These are phyloP conservation scores for Termitomyces sp. DNA, from an alignment of 768 basidiomycete genomes.

Conservation along the genomic window DNA sequence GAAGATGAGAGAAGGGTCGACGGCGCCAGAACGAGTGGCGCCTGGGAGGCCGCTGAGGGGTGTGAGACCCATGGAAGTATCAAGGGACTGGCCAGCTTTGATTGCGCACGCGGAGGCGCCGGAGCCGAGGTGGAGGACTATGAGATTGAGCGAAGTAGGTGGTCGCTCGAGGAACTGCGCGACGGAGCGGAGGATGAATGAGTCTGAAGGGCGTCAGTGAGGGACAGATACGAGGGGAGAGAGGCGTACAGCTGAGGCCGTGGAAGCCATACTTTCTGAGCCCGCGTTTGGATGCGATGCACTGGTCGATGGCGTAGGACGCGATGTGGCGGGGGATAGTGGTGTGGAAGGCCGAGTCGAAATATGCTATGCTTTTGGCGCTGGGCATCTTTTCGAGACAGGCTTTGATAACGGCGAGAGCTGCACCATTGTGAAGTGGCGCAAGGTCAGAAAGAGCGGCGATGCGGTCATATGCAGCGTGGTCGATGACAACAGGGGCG, in stretches of 20 bases:
- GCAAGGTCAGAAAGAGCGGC: constrained; percentile 74
- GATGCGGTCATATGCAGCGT: constrained; percentile 68
- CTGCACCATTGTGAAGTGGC: constrained; percentile 67
- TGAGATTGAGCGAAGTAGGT: constrained; percentile 55
- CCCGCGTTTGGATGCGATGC: constrained; percentile 54
- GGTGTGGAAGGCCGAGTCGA: constrained; percentile 84
- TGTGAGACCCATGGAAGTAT: constrained; percentile 92
- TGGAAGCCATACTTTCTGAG: constrained; percentile 92
- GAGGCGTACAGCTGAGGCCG: constrained; percentile 62
- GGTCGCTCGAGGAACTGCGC: constrained; percentile 54
- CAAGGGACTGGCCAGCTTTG: constrained; percentile 63
- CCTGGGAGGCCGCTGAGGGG: constrained; percentile 87
- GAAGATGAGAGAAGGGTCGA: constrained; percentile 87
- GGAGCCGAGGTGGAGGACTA: constrained; percentile 85
- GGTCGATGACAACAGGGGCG: constrained; percentile 63
- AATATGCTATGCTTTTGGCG: constrained; percentile 75
- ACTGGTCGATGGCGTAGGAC: constrained; percentile 71
- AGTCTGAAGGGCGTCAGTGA: constrained; percentile 33
- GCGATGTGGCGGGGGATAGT: constrained; percentile 73
- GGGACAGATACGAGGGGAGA: not conserved
- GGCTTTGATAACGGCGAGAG: constrained; percentile 54
- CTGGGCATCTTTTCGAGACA: constrained; percentile 59
- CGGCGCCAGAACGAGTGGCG: constrained; percentile 75
- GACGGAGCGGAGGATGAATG: constrained; percentile 63
- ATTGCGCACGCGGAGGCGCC: constrained; percentile 84